phyloP scores from a whole-genome alignment of 2,329 filamentous ascomycete species.

The Huntiella savannae region DNA sequence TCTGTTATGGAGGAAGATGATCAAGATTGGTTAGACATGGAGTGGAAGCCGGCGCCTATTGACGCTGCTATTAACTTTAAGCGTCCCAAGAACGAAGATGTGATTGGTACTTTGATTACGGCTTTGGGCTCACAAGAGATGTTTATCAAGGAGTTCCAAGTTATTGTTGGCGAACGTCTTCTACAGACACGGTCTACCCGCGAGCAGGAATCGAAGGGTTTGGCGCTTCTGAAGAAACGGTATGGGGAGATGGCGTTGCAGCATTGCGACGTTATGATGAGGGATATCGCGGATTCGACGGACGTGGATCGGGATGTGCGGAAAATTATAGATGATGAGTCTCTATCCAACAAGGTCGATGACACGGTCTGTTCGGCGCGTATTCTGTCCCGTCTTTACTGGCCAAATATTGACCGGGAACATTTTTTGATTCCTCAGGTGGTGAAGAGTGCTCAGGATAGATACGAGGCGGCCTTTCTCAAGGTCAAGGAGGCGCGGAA shows the following conservation, averaged over 20 bases:
- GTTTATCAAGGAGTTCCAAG: constrained; percentile 88
- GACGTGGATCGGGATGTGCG: constrained; percentile 36
- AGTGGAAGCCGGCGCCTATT: constrained; percentile 80
- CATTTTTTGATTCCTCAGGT: constrained; percentile 43
- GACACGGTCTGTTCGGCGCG: constrained; percentile 45
- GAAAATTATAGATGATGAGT: neutral
- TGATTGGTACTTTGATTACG: constrained; percentile 76
- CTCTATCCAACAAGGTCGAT: neutral
- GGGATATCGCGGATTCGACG: constrained; percentile 70
- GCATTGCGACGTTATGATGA: constrained; percentile 93
- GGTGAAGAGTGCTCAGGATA: constrained; percentile 41
- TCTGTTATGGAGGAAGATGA: constrained; percentile 40
- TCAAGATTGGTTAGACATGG: constrained; percentile 79
- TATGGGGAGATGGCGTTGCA: constrained; percentile 76
- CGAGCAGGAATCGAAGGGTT: constrained; percentile 61
- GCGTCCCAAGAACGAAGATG: constrained; percentile 71
- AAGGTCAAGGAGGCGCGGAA: constrained; percentile 66
- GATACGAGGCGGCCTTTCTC: constrained; percentile 61
- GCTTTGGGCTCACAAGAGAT: constrained; percentile 76
- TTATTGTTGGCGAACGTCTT: constrained; percentile 69
- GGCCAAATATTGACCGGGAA: constrained; percentile 58
- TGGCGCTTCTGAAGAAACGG: constrained; percentile 71
- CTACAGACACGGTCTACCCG: constrained; percentile 48
- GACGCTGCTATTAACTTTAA: constrained; percentile 88
- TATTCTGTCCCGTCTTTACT: constrained; percentile 82